Conservation (phyloP, 2,329 filamentous ascomycete species). For the Cordyceps fumosorosea region DNA sequence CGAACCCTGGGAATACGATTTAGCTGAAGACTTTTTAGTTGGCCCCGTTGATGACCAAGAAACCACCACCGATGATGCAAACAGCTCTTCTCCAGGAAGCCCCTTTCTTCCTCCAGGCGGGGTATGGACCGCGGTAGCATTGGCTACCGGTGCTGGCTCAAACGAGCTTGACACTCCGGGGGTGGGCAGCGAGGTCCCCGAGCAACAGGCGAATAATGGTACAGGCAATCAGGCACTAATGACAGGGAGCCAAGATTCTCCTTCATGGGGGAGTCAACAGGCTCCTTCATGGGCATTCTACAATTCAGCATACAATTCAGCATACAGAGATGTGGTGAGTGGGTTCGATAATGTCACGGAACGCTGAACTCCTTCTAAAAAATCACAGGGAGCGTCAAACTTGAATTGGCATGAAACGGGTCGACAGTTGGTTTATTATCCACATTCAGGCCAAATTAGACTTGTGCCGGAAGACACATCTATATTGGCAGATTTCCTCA, state of each 20-base stretch:
- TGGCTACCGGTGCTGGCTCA: neutral
- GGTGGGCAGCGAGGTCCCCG: too few species aligned
- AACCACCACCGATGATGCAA: neutral
- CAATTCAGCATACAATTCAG: neutral
- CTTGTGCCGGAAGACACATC: conserved; percentile 15
- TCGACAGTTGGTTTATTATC: conserved; percentile 29
- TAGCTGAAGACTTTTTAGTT: too few species aligned
- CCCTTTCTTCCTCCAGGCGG: too few species aligned
- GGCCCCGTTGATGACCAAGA: neutral
- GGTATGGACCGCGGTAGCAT: neutral
- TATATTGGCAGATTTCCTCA: conserved; percentile 20
- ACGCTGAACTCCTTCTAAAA: neutral
- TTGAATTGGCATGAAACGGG: conserved; percentile 1
- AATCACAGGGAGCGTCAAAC: neutral
- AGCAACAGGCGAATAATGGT: too few species aligned
- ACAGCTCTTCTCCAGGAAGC: too few species aligned
- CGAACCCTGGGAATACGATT: too few species aligned
- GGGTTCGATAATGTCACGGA: neutral
- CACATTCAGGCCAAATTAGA: conserved; percentile 24
- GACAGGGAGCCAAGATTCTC: too few species aligned
- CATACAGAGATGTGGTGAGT: neutral
- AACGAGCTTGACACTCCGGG: too few species aligned
- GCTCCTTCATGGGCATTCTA: too few species aligned
- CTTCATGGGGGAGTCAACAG: too few species aligned
- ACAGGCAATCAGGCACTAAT: too few species aligned